phyloP scores from a whole-genome alignment of 352 stramenopile genomes.

The Saprolegnia parasitica region DNA sequence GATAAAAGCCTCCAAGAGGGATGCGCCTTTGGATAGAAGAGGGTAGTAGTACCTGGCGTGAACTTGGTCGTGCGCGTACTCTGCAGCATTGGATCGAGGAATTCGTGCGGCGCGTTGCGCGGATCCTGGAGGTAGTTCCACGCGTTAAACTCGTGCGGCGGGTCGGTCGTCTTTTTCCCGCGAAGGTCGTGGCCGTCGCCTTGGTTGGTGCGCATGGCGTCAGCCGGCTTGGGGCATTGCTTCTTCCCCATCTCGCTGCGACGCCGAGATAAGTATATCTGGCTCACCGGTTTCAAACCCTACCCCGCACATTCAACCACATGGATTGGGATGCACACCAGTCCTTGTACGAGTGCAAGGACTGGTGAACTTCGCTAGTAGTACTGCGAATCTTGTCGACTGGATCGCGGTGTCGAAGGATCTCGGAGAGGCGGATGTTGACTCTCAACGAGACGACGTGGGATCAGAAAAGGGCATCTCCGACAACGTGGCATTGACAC shows the following conservation, averaged over 20 bases:
- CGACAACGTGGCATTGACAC: too few relatives aligned
- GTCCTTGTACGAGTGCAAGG: too few relatives aligned
- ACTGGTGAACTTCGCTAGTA: too few relatives aligned
- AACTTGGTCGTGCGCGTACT: conserved; percentile 27
- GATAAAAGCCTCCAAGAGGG: conserved; percentile 22
- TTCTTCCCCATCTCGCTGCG: conserved; percentile 18
- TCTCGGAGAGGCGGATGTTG: too few relatives aligned
- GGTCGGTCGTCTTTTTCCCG: conserved; percentile 19
- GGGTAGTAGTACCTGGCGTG: conserved; percentile 1
- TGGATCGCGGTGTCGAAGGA: too few relatives aligned
- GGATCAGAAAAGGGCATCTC: too few relatives aligned
- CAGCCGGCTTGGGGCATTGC: conserved; percentile 20
- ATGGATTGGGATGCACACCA: too few relatives aligned
- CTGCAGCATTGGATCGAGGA: conserved; percentile 18
- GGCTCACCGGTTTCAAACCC: too few relatives aligned
- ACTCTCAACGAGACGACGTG: too few relatives aligned
- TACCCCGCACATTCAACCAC: too few relatives aligned
- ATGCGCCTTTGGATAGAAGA: not conserved
- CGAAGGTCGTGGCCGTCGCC: conserved; percentile 24
- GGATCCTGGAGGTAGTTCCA: conserved; percentile 29
- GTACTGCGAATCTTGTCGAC: too few relatives aligned
- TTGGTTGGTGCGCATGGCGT: conserved; percentile 24
- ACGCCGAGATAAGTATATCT: too few relatives aligned
- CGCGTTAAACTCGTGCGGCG: conserved; percentile 21
- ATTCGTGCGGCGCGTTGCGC: conserved; percentile 4